Percentiles rank a stretch among this genome's conserved stretches.
Conservation (phyloP, 768 basidiomycete species). For the Panaeolus cyanescens region DNA sequence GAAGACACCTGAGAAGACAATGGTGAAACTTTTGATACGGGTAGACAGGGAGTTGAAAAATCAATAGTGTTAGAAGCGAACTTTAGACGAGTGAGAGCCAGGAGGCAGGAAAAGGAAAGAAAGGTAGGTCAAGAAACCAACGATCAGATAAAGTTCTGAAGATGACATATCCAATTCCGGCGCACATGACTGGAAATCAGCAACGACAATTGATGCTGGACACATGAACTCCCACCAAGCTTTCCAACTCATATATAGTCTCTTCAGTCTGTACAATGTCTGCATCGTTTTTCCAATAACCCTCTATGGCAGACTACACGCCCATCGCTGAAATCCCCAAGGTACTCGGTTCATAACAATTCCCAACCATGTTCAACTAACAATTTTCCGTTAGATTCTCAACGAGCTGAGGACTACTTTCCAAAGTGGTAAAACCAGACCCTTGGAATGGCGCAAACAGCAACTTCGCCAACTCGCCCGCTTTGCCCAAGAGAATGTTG, state of each 20-base stretch:
- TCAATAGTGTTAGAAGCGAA: too few species aligned
- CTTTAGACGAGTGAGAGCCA: too few species aligned
- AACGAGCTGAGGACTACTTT: constrained; percentile 47
- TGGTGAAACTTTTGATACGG: too few species aligned
- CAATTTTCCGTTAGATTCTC: constrained; percentile 27
- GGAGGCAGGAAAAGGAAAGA: too few species aligned
- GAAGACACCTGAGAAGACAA: too few species aligned
- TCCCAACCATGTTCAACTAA: not conserved
- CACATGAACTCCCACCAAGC: not conserved
- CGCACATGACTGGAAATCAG: too few species aligned
- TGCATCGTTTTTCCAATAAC: not conserved
- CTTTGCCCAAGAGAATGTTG: constrained; percentile 62
- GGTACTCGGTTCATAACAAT: constrained; percentile 2
- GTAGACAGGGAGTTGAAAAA: too few species aligned
- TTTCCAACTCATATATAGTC: not conserved
- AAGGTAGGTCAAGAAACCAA: too few species aligned
- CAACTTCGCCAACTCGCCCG: constrained; percentile 67
- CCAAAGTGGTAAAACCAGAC: constrained; percentile 46
- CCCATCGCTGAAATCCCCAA: constrained; percentile 19
- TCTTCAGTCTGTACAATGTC: not conserved
- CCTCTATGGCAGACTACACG: constrained; percentile 16
- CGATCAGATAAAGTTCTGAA: too few species aligned
- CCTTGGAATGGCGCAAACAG: constrained; percentile 59
- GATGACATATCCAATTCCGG: too few species aligned
- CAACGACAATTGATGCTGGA: too few species aligned